phyloP scores from a whole-genome alignment of 2,329 filamentous ascomycete species.

The Penicillium sp. region DNA sequence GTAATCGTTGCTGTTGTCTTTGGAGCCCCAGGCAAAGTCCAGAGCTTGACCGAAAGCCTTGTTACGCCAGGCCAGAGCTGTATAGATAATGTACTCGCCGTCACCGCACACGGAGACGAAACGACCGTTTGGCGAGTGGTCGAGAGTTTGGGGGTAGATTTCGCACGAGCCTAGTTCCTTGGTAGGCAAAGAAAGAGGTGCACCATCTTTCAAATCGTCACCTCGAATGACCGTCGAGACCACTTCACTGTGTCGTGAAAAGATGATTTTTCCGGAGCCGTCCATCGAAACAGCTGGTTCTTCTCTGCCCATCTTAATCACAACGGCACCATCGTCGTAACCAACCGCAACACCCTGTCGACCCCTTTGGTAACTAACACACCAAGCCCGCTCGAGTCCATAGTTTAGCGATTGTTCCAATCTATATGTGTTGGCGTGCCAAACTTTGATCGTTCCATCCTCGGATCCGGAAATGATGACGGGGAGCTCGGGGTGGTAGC shows the following conservation, averaged over 20 bases:
- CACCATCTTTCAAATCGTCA: slow-evolving; percentile 83
- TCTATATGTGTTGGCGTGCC: slow-evolving; percentile 96
- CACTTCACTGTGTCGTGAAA: slow-evolving; percentile 92
- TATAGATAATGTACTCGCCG: slow-evolving; percentile 98
- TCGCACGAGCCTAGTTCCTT: slow-evolving; percentile 97
- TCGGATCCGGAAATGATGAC: slow-evolving; percentile 98
- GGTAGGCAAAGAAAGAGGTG: slow-evolving; percentile 77
- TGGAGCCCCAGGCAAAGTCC: slow-evolving; percentile 95
- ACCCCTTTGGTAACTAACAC: slow-evolving; percentile 90
- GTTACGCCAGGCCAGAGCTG: slow-evolving; percentile 91
- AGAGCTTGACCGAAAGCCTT: slow-evolving; percentile 94
- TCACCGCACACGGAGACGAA: slow-evolving; percentile 90
- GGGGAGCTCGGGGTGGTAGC: slow-evolving; percentile 94
- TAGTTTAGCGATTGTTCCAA: slow-evolving; percentile 96
- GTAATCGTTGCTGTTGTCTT: slow-evolving; percentile 97
- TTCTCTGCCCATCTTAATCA: slow-evolving; percentile 95
- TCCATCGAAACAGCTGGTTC: slow-evolving; percentile 99
- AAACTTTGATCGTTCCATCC: slow-evolving; percentile 95
- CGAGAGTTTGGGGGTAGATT: slow-evolving; percentile 89
- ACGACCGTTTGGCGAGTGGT: slow-evolving; percentile 92
- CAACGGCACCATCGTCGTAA: slow-evolving; percentile 95
- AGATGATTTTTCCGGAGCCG: slow-evolving; percentile 88
- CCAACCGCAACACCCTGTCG: slow-evolving; percentile 93
- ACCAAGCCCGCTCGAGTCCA: slow-evolving; percentile 93
- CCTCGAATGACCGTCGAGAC: slow-evolving; percentile 93